Evolutionary conservation across 1,284 basidiomycete species (phyloP), one percentile per base, ranked within the genome.

Genomic region (Ganoderma leucocontextum): DNA sequence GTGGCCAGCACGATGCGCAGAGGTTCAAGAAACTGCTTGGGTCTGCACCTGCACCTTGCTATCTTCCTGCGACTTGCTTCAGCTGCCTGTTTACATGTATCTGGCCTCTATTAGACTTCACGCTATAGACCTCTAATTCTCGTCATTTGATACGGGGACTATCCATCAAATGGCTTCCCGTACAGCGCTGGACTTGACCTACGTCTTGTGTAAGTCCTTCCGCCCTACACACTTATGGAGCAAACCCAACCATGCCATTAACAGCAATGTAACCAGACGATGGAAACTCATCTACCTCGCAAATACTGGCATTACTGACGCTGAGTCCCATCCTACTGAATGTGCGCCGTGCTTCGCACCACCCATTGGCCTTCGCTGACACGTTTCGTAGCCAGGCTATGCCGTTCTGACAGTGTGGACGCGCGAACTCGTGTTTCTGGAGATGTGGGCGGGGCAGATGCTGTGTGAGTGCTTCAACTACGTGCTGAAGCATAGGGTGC

Each of bases 381-480:
- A 7, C 19, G 6, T 4, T 7, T 22, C 2, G 8, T 44, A 94
- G 92, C 88, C 93, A 49, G 91, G 92, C 7, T 96, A 96, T 79
- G 90, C 91, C 10, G 90, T 87, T 4, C 83, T 96, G 29, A 87
- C 89, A 7, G 85, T 95, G 3, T 89, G 91, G 72, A 93, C 92
- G 1, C 88, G 94, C 29, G 94, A 96, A 78, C 84, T 93, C 53
- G 83, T 91, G 15, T 87, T 95, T 74, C 85, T 95, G 73, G 86
- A 91, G 63, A 95, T 95, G 88, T 93, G 94, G 89, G 83, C 87
- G 1, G 94, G 95, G 12, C 94, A 96, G 75, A 78, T 95, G 58
- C 81, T 85, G 3, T 92, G 91, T 62, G 95, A 96, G 78, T 87
- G 77, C 0, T 78, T 94, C 69, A 96, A 95, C 75, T 89, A 85